Percentiles rank a stretch among this genome's conserved stretches.
phyloP scores from a whole-genome alignment of 345 rosid genomes.

The Melastoma malabathricum region DNA sequence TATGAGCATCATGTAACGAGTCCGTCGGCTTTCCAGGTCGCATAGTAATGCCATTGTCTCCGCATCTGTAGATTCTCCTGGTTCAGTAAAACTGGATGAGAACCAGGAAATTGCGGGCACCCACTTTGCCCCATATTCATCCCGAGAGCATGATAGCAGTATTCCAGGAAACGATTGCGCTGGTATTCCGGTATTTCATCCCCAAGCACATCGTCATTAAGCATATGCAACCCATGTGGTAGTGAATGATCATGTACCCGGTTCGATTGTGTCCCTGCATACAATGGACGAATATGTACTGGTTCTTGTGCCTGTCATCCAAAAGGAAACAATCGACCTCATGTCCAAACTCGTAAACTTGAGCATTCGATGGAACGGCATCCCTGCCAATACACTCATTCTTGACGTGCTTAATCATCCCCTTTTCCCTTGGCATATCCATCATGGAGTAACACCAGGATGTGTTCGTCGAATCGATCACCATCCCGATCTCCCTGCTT shows the following conservation, averaged over 20 bases:
- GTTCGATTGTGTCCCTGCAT: no score
- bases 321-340: slow-evolving; percentile 66
- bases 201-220: no score
- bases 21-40: no score
- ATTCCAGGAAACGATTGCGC: no score
- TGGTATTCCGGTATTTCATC: no score
- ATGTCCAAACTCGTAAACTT: slow-evolving; percentile 63
- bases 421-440: slow-evolving; percentile 46
- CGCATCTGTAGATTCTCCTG: no score
- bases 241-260: slow-evolving; percentile 49
- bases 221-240: slow-evolving; percentile 23
- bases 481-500: slow-evolving; percentile 57
- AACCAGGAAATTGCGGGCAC: no score
- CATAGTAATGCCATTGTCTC: no score
- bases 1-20: no score
- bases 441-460: slow-evolving; percentile 51
- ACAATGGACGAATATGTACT: slow-evolving; percentile 70
- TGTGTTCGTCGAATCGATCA: slow-evolving; percentile 92
- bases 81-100: no score
- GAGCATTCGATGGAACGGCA: slow-evolving; percentile 65
- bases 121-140: slow-evolving; percentile 15
- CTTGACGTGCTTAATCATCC: slow-evolving; percentile 81
- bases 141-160: no score
- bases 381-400: slow-evolving; percentile 80
- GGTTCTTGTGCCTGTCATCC: slow-evolving; percentile 55